Evolutionary conservation across 352 stramenopile species (phyloP), one percentile per base, ranked within the genome.

Genomic region (Pythium guiyangense): DNA sequence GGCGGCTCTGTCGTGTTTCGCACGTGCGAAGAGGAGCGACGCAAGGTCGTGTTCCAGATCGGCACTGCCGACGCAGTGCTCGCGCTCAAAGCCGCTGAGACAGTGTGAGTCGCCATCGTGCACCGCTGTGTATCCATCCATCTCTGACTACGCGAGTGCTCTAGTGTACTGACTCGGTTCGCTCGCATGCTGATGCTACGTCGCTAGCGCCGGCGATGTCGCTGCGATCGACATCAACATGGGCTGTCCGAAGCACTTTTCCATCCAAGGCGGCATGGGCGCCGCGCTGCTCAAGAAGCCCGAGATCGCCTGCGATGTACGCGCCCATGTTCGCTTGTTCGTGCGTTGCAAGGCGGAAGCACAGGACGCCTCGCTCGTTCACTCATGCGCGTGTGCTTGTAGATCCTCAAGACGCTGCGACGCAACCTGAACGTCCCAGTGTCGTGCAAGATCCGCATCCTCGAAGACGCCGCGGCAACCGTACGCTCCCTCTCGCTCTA

Each of bases 181-280:
- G n/a, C n/a, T n/a, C n/a, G n/a, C n/a, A n/a, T n/a, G n/a, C n/a
- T n/a, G n/a, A n/a, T n/a, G n/a, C n/a, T n/a, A n/a, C 12, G 15
- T 27, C 9, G 57, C 22, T 48, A 92, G 82, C 6, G 74, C 82
- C 22, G 65, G 85, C 3, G 91, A 98, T 60, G 90, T 97, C 11
- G 83, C 81, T 8, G 79, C 86, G n/a, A 73, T 98, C 31, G 90
- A 98, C 63, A 82, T 98, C 62, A 98, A 98, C 66, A 98, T 98
- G 92, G 92, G 92, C 53, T 98, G 92, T 57, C 92, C 92, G 10
- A 98, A 97, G 71, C 83, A 95, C 59, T 98, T 98, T 54, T 97
- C 88, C 17, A 61, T 96, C 27, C 84, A 96, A 53, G 92, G 90
- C 49, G 87, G 88, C 31, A 98, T 98, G 92, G 92, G 92, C 29